Evolutionary conservation across 2,329 filamentous ascomycete species (phyloP).

Genomic region (Colletotrichum sp.): DNA sequence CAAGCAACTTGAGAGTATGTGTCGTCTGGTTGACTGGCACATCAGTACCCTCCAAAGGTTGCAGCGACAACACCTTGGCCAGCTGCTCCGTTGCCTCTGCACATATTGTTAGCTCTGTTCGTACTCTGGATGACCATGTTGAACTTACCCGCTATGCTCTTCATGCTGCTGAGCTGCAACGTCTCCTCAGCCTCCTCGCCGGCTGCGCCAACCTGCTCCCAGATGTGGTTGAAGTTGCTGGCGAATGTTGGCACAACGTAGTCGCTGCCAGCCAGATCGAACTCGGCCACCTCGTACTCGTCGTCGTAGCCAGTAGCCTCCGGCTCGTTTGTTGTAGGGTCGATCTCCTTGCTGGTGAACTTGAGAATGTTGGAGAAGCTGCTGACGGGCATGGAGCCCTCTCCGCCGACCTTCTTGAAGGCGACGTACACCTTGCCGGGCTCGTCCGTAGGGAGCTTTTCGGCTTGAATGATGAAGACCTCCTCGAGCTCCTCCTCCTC

Average conservation of each 20-base stretch:
- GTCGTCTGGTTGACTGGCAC: constrained; percentile 87
- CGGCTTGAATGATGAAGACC: constrained; percentile 90
- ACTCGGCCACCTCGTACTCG: constrained; percentile 95
- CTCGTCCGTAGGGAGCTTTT: constrained; percentile 82
- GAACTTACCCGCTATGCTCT: constrained; percentile 88
- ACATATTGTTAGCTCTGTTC: constrained; percentile 20
- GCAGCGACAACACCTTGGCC: constrained; percentile 83
- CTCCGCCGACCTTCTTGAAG: constrained; percentile 83
- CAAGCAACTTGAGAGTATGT: constrained; percentile 93
- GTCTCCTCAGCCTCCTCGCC: constrained; percentile 93
- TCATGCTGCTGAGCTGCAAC: constrained; percentile 83
- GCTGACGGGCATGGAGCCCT: constrained; percentile 76
- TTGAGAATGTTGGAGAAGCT: constrained; percentile 93
- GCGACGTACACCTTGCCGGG: constrained; percentile 95
- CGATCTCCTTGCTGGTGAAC: constrained; percentile 98
- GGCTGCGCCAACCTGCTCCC: constrained; percentile 89
- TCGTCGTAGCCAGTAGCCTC: constrained; percentile 95
- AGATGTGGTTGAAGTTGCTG: constrained; percentile 93
- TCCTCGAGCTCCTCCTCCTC: constrained; percentile 87
- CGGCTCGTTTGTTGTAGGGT: constrained; percentile 89
- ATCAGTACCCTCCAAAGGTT: constrained; percentile 93
- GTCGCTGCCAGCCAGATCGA: constrained; percentile 89
- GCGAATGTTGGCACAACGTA: constrained; percentile 94
- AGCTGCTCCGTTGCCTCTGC: constrained; percentile 92
- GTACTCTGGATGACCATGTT: neutral